phyloP scores from a whole-genome alignment of 805 yeast species.

The Starmerella floricola region DNA sequence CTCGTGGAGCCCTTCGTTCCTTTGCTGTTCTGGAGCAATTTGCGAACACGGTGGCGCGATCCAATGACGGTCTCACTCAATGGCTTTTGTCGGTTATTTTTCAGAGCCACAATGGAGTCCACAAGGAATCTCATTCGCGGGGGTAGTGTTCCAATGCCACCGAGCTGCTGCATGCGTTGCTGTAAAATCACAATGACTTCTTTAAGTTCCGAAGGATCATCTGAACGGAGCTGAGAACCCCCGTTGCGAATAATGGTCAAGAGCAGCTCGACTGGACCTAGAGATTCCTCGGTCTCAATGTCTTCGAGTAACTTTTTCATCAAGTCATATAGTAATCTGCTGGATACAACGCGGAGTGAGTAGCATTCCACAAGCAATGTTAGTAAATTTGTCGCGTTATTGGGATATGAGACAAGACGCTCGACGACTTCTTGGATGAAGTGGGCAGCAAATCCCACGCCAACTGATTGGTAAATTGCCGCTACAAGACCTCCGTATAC shows the following conservation, averaged over 20 bases:
- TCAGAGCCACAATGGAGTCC: constrained; percentile 74
- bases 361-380: constrained; percentile 67
- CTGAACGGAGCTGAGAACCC: constrained; percentile 77
- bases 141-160: constrained; percentile 29
- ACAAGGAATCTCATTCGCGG: constrained; percentile 71
- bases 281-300: constrained; percentile 40
- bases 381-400: constrained; percentile 39
- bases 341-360: constrained; percentile 61
- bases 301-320: constrained; percentile 40
- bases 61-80: constrained; percentile 44
- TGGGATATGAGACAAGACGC: neutral
- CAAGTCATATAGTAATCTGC: constrained; percentile 66
- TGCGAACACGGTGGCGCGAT: constrained; percentile 47
- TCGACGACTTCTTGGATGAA: constrained; percentile 63
- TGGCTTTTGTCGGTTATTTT: constrained; percentile 64
- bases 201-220: constrained; percentile 77
- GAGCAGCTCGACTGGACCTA: constrained; percentile 56
- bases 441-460: constrained; percentile 80
- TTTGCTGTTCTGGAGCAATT: constrained; percentile 38
- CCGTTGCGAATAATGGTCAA: constrained; percentile 59
- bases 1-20: constrained; percentile 34
- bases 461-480: constrained; percentile 64
- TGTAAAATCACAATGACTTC: constrained; percentile 58
- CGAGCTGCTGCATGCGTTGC: constrained; percentile 32
- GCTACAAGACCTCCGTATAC: constrained; percentile 67